Evolutionary conservation across 345 rosid genomes (phyloP), one percentile per base, ranked within the genome.

Genomic region (Euclidium syriacum): DNA sequence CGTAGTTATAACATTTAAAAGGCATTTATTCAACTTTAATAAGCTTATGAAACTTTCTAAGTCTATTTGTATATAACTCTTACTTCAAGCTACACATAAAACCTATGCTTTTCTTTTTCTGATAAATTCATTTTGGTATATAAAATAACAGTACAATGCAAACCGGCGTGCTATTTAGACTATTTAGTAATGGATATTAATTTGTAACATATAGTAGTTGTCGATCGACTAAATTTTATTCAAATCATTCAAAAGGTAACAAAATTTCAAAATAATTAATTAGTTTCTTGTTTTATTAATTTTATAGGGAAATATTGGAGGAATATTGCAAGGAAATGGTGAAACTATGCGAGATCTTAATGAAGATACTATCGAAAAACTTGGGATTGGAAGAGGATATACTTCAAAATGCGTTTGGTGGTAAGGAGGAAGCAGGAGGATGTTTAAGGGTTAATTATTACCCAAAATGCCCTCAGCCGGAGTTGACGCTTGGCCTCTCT

Each of bases 401-500:
- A 4, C 82, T 92, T 26, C 95, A 83, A 67, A 70, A 80, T 49
- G 86, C 84, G 40, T 82, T 89, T 40, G 97, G 97, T 20, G 97
- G 96, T 12, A 75, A 78, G 6, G 35, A 81, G 3, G 58, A 72
- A 40, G 15, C 80, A 6, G 98, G 94, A 7, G 88, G 91, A 2
- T 87, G 97, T 60, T 16, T 92, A 20, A 84, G 97, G 72, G 84
- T 83, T 16, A 92, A 92, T 35, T 92, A 83, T 65, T 92, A 92
- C 65, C 97, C 98, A 0, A 89, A 70, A 49, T 89, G 98, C 34
- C 97, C 97, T 1, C 91, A 85, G 26, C 96, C 98, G 2, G 90
- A 85, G 41, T 30, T 92, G 52, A 65, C 98, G 3, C 89, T 89
- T 0, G 96, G 98, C 1, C 68, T 92, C 15, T 89, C 98, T 0